Conservation (phyloP, 2,329 filamentous ascomycete genomes). For the Fusarium sp. region DNA sequence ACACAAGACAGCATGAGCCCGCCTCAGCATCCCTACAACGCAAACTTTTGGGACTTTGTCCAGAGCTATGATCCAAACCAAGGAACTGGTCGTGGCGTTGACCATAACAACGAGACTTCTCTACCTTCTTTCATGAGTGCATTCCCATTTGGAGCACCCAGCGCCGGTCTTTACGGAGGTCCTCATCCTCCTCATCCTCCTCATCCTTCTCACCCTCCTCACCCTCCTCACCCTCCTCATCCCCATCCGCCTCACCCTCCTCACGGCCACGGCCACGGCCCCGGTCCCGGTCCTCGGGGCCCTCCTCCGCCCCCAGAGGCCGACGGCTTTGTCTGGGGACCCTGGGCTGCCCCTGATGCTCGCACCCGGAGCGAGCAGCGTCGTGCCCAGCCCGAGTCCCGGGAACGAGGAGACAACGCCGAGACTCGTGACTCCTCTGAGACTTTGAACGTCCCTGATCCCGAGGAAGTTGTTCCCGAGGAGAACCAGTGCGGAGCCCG, state of each 20-base stretch:
- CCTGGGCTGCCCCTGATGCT: slow-evolving; percentile 42
- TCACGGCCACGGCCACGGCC: too few relatives aligned
- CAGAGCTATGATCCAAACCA: slow-evolving; percentile 47
- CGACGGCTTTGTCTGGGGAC: slow-evolving; percentile 39
- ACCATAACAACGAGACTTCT: slow-evolving; percentile 47
- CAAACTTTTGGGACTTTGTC: slow-evolving; percentile 50
- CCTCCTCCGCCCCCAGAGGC: slow-evolving; percentile 39
- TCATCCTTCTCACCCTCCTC: slow-evolving; percentile 3
- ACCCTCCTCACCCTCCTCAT: slow-evolving; percentile 1
- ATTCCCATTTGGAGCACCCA: slow-evolving; percentile 48
- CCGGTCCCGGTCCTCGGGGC: slow-evolving; percentile 19
- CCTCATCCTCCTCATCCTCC: slow-evolving; percentile 1
- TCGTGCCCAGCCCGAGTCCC: slow-evolving; percentile 26
- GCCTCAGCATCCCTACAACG: slow-evolving; percentile 36
- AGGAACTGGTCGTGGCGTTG: slow-evolving; percentile 50
- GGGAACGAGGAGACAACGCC: slow-evolving; percentile 37
- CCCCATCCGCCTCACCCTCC: neutral
- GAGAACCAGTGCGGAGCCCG: slow-evolving; percentile 42
- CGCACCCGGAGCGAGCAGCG: slow-evolving; percentile 32
- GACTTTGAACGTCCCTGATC: slow-evolving; percentile 47
- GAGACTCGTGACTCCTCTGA: slow-evolving; percentile 51
- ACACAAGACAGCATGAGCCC: slow-evolving; percentile 38
- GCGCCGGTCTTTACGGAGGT: slow-evolving; percentile 6
- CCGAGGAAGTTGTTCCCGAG: slow-evolving; percentile 47
- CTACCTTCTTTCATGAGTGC: slow-evolving; percentile 43